Evolutionary conservation across 352 stramenopile genomes (phyloP).

Genomic region (Pythium sp.): DNA sequence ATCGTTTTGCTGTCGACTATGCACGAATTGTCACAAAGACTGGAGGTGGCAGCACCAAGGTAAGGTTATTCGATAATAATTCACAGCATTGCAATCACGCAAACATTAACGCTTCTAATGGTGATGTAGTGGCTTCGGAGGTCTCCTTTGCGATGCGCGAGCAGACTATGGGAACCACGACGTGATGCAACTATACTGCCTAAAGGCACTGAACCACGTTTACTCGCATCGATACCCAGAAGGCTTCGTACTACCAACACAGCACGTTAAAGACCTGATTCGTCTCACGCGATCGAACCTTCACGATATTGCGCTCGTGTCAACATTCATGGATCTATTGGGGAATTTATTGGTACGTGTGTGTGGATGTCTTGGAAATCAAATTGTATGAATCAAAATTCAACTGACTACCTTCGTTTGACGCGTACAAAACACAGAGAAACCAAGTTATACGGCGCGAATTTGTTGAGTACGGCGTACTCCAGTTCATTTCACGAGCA

Average conservation of each 20-base stretch:
- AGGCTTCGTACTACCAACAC: slow-evolving; percentile 14
- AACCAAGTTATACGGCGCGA: slow-evolving; percentile 17
- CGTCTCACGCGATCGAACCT: slow-evolving; percentile 25
- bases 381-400: neutral
- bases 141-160: neutral
- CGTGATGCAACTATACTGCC: slow-evolving; percentile 7
- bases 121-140: slow-evolving; percentile 2
- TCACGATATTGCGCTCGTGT: slow-evolving; percentile 15
- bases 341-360: slow-evolving; percentile 11
- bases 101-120: neutral
- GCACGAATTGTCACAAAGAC: slow-evolving; percentile 1
- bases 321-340: slow-evolving; percentile 21
- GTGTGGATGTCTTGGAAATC: neutral
- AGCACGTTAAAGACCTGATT: slow-evolving; percentile 26
- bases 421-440: slow-evolving; percentile 7
- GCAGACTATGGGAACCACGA: neutral
- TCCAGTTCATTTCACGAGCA: slow-evolving; percentile 24
- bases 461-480: slow-evolving; percentile 27
- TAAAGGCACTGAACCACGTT: slow-evolving; percentile 4
- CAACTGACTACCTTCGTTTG: neutral
- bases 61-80: neutral
- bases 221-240: slow-evolving; percentile 3
- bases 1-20: slow-evolving; percentile 8
- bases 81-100: neutral
- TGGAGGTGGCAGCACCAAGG: neutral